Evolutionary conservation across 1,284 basidiomycete species (phyloP), one percentile per base, ranked within the genome.

Genomic region (Ustilago esculenta): DNA sequence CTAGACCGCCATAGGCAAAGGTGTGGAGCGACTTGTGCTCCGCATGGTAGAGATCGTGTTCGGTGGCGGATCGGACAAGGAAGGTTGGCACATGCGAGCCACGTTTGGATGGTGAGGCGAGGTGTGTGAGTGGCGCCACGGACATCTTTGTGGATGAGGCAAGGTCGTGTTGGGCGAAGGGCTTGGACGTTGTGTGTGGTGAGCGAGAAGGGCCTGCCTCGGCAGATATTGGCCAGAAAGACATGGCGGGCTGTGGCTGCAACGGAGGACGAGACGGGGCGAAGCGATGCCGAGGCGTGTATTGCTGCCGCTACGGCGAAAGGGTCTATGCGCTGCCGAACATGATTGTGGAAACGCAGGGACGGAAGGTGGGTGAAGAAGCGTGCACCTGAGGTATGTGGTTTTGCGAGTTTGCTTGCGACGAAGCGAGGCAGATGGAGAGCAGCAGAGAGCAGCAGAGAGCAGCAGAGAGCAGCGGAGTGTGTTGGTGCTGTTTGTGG

Each of bases 171-270:
- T 60, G 45, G 29, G 27, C 23, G 12, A 60, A 53, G 7, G 53
- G 4, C 33, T 52, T 64, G 14, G 47, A 44, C 7, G 40, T 14
- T 39, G 43, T 24, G 7, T 64, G 44, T 21, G 55, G 51, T 24
- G 42, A 50, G 63, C 64, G 58, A 5, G 58, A 68, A 15, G 64
- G 53, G 4, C 64, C 64, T 30, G 64, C 53, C 46, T 68, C 64
- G 17, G 64, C 57, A 2, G 64, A 49, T 21, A 47, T 27, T 1
- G 50, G 15, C 55, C 55, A 65, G 23, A 58, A 54, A n/a, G 61
- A 65, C 61, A 65, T 64, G 8, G 15, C 21, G 40, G 36, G 11
- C 21, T 17, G 23, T 14, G 12, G 14, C 20, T 45, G 20, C 35
- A 17, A n/a, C 21, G 18, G 12, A 27, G 3, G 17, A 20, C 27